Percentiles rank a stretch among this genome's conserved stretches.
phyloP scores from a whole-genome alignment of 2,329 filamentous ascomycete genomes.

The Malbranchea cinnamomea region DNA sequence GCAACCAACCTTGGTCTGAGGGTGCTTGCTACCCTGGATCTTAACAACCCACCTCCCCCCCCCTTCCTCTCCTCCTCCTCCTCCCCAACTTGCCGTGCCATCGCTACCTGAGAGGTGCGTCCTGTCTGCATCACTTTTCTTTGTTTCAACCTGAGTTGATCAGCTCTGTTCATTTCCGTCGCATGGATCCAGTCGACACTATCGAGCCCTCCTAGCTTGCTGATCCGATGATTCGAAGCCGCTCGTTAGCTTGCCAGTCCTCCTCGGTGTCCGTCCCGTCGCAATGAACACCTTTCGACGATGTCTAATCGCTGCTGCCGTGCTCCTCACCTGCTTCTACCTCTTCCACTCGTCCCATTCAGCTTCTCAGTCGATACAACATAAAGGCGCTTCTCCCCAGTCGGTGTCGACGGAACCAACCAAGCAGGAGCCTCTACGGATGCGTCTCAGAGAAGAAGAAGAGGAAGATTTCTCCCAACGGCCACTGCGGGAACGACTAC shows the following conservation, averaged over 20 bases:
- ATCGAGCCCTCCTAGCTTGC: too few relatives aligned
- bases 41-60: too few relatives aligned
- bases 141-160: too few relatives aligned
- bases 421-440: not conserved
- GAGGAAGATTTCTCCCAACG: conserved; percentile 57
- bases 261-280: conserved; percentile 5
- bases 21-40: too few relatives aligned
- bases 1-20: too few relatives aligned
- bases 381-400: not conserved
- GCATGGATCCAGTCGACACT: too few relatives aligned
- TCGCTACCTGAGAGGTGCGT: too few relatives aligned
- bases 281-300: conserved; percentile 66
- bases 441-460: conserved; percentile 7
- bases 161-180: too few relatives aligned
- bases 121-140: too few relatives aligned
- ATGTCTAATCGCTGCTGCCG: conserved; percentile 55
- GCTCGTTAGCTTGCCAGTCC: conserved; percentile 2
- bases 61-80: too few relatives aligned
- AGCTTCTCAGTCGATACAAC: conserved; percentile 17
- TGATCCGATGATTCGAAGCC: not conserved
- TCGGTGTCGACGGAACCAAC: not conserved
- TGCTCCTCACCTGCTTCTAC: conserved; percentile 54
- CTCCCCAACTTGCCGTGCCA: too few relatives aligned
- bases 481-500: conserved; percentile 64
- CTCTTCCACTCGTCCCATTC: conserved; percentile 49